Evolutionary conservation across 768 basidiomycete genomes (phyloP), one percentile per base, ranked within the genome.

Genomic region (Russula earlei): DNA sequence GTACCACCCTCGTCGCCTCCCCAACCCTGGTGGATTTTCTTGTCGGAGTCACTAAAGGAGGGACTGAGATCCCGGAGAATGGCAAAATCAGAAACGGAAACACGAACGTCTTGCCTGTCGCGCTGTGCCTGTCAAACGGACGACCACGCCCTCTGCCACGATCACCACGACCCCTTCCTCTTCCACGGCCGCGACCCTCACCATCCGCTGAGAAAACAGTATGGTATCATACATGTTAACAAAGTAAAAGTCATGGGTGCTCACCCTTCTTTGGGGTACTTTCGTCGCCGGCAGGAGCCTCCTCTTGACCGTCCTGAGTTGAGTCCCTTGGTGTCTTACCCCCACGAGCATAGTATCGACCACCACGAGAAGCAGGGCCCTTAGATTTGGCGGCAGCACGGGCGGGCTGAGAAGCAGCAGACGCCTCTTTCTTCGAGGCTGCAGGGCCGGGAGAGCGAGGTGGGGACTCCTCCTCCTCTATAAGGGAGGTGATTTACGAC

Each of bases 1-100:
- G 86, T 70, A 63, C 75, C 78, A 64, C 87, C 91, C 64, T 93
- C 89, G 61, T 93, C 91, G 40, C 87, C 90, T 62, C 95, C 95
- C 95, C 95, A 98, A 62, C 85, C 86, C 67, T 91, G 87, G 69
- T 91, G 87, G 65, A 94, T 74, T 75, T 91, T 91, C 80, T 97
- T 98, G 64, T 93, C 89, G 43, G 90, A 86, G 73, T 98, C 95
- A 69, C 90, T 93, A 63, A 53, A 56, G 55, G 55, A 56, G 27
- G 22, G 43, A 52, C 3, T 50, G 44, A 55, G 37, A 14, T 48
- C 40, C 17, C 33, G 29, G 54, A n/a, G 17, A 29, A 29, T 24
- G 46, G 59, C 10, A 56, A 24, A 14, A 36, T 10, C n/a, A 4
- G 52, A 22, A 38, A 38, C 41, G 15, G 19, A 57, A 9, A 42